Evolutionary conservation across 2,329 filamentous ascomycete species (phyloP), one percentile per base, ranked within the genome.

Genomic region (Xylaria sp.): DNA sequence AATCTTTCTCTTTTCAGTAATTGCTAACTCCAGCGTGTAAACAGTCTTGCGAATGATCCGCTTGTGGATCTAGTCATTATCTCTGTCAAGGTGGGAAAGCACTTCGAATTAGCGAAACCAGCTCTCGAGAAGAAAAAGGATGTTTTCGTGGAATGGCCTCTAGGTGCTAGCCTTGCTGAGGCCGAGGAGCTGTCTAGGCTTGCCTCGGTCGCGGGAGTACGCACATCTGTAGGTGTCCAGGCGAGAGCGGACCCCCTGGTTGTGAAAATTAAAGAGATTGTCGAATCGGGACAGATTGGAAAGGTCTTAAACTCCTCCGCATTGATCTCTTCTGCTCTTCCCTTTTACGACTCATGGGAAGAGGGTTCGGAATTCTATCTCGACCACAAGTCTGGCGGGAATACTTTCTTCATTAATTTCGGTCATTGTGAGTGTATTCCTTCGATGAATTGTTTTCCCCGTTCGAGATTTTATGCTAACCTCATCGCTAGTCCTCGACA

Each of bases 121-220:
- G 79, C 78, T 10, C 70, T 86, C 2, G 73, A 78, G 54, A 80
- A 81, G 3, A 79, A 80, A 22, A 86, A 86, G 71, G 77, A 82
- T 49, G 78, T 83, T 13, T 86, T 82, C 62, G 78, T 81, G n/a
- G 84, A 86, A 70, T 84, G 83, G 83, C 84, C 82, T 3, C 75
- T 85, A 0, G 83, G 76, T 0, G 75, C 77, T 3, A 82, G 79
- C 47, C 59, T 80, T 1, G 67, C 73, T 1, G 77, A 84, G 65
- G 79, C 82, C 0, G 77, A 81, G 50, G 81, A 84, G 67, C 73
- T 87, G 22, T 71, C 76, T 0, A 71, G 72, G 0, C 65, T 85
- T 10, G 83, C 83, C 0, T 75, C 78, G 50, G 61, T 74, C 25
- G 80, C 80, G 31, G 77, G 78, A 0, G 76, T 81, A 11, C 78